Conservation (phyloP, 345 rosid species). For the Eucalyptus sideroxylon region DNA sequence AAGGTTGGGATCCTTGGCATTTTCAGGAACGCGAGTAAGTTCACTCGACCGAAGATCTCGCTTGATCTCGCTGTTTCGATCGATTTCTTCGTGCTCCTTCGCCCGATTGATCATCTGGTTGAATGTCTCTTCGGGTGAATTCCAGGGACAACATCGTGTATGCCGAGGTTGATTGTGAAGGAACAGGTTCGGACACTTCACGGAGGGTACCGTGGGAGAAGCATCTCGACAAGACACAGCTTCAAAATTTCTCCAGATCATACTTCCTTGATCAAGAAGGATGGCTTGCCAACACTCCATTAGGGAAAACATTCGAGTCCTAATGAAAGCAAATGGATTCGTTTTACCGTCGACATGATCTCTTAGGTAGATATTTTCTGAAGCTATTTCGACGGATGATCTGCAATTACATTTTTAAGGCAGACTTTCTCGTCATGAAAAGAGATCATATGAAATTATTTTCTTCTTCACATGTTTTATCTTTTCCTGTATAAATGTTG, state of each 20-base stretch:
- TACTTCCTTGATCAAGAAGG: constrained; percentile 13
- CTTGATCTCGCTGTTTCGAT: neutral
- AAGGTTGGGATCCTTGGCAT: constrained; percentile 43
- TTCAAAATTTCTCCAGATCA: neutral
- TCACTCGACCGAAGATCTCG: neutral
- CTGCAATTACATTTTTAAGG: neutral
- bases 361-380: neutral
- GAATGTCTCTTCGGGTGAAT: neutral
- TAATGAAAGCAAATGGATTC: neutral
- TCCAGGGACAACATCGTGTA: neutral
- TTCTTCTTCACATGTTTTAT: neutral
- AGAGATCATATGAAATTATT: neutral
- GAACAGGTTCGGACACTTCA: constrained; percentile 2
- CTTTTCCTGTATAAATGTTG: neutral
- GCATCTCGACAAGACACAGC: neutral
- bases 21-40: constrained; percentile 30
- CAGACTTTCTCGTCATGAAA: neutral
- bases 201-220: constrained; percentile 11
- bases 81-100: neutral
- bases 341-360: neutral
- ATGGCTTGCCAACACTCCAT: neutral
- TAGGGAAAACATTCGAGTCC: neutral
- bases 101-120: neutral
- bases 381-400: neutral
- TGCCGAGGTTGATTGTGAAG: constrained; percentile 6